Conservation (phyloP, 2,329 filamentous ascomycete genomes). For the Monosporascus ibericus region DNA sequence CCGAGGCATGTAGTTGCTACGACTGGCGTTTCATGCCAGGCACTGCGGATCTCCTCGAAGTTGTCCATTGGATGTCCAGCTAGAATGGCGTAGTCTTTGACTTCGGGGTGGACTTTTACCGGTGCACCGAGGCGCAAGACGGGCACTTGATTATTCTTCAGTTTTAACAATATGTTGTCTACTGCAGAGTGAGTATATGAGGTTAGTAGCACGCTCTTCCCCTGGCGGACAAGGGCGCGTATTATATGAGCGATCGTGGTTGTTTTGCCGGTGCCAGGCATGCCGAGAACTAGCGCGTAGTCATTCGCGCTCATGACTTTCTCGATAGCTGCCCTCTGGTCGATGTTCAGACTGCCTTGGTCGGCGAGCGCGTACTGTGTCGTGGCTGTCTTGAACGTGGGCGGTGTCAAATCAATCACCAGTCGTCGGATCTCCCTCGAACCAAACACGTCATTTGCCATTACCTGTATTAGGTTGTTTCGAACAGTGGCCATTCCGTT, state of each 20-base stretch:
- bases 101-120: constrained; percentile 81
- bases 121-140: constrained; percentile 80
- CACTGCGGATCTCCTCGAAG: constrained; percentile 76
- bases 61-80: constrained; percentile 66
- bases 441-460: constrained; percentile 70
- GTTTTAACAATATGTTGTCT: constrained; percentile 94
- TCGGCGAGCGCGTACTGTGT: constrained; percentile 59
- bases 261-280: constrained; percentile 97
- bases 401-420: constrained; percentile 70
- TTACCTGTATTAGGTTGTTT: constrained; percentile 89
- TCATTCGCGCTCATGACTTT: constrained; percentile 95
- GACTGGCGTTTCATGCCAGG: constrained; percentile 80
- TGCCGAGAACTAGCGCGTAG: constrained; percentile 94
- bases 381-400: constrained; percentile 62
- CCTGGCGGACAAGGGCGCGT: constrained; percentile 76
- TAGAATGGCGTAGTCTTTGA: constrained; percentile 77
- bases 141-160: constrained; percentile 69
- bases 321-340: constrained; percentile 79
- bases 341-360: constrained; percentile 69
- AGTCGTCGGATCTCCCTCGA: constrained; percentile 68
- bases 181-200: constrained; percentile 97
- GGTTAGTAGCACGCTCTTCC: constrained; percentile 87
- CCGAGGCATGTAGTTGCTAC: constrained; percentile 94
- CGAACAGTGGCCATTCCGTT: constrained; percentile 94
- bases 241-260: constrained; percentile 98